Conservation (phyloP, 1,139 yeast species). For the Candida frijolesensis region DNA sequence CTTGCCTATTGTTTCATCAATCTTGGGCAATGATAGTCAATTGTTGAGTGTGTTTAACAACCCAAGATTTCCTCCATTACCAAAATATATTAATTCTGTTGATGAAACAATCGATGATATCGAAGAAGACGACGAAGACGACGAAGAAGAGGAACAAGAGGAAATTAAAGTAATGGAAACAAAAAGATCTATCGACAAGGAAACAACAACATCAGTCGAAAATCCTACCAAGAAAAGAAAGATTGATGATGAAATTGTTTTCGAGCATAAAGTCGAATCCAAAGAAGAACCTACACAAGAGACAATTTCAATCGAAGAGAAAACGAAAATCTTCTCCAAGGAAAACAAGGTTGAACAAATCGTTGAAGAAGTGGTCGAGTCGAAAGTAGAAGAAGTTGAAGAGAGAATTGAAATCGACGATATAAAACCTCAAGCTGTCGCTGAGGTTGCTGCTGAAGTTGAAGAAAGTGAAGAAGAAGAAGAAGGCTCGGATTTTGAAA, state of each 20-base stretch:
- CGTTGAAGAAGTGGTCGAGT: not conserved
- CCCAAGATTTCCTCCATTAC: slow-evolving; percentile 76
- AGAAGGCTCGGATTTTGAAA: slow-evolving; percentile 55
- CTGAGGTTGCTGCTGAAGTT: not conserved
- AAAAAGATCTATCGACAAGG: slow-evolving; percentile 18
- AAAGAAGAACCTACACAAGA: not conserved
- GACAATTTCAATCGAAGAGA: not conserved
- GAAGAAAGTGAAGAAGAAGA: slow-evolving; percentile 18
- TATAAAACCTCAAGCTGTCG: slow-evolving; percentile 6
- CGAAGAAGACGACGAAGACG: slow-evolving; percentile 19
- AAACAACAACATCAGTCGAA: slow-evolving; percentile 17
- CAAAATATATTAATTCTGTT: slow-evolving; percentile 31
- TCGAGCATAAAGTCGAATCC: not conserved
- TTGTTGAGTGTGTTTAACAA: slow-evolving; percentile 61
- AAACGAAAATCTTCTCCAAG: not conserved
- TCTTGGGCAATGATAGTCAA: slow-evolving; percentile 45
- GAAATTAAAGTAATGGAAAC: slow-evolving; percentile 11
- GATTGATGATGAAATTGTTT: not conserved
- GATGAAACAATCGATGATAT: slow-evolving; percentile 23
- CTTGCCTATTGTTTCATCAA: slow-evolving; percentile 67
- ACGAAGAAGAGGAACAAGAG: slow-evolving; percentile 9
- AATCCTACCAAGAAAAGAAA: slow-evolving; percentile 18
- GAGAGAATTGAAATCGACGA: not conserved
- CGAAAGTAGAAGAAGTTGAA: not conserved
- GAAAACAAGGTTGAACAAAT: not conserved